Base-by-base conservation (phyloP, 306 rosid genomes). In the Astragalus glycyphyllos region DNA sequence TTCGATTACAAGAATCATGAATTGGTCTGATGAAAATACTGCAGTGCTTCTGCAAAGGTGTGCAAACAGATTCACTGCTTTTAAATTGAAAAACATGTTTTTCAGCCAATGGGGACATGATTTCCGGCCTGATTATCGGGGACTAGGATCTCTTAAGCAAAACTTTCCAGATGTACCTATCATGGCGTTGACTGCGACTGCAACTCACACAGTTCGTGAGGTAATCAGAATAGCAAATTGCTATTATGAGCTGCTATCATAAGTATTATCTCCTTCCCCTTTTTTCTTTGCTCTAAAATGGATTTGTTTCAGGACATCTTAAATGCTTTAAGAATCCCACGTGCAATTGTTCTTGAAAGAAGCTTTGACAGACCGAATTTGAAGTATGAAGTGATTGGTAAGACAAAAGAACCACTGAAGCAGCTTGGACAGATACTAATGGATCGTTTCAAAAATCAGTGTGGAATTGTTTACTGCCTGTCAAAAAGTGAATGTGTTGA, bases 91-190 rank as follows among this genome's bases (percentile, higher is more conserved):
- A 26, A 73, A 20, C 58, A 44, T 77, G 40, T 73, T 76, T 79
- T 61, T 70, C 86, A 94, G 98, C 83, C 97, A 90, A 81, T 94
- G 98, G 98, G 98, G 98, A 69, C 98, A 90, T 82, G 98, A 94
- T 85, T 94, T 94, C 78, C 98, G 97, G 65, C 97, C 98, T 70
- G 98, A 94, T 82, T 94, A 90, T 83, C 85, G 92, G 29, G 95
- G 59, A 77, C 81, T 94, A 37, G 97, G 96, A 80, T 87, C 90
- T 77, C 97, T 94, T 34, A 90, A 90, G 91, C 87, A 72, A 71
- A 80, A 80, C 69, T 94, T 94, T 76, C 92, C 88, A 6, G 75
- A 79, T 80, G 87, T 94, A 58, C 96, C 97, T 14, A 81, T 94
- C 76, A 94, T 90, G 98, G 98, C 98, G 60, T 72, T 94, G 92